Evolutionary conservation across 2,329 filamentous ascomycete genomes (phyloP), one percentile per base, ranked within the genome.

Genomic region (Claviceps pazoutovae): DNA sequence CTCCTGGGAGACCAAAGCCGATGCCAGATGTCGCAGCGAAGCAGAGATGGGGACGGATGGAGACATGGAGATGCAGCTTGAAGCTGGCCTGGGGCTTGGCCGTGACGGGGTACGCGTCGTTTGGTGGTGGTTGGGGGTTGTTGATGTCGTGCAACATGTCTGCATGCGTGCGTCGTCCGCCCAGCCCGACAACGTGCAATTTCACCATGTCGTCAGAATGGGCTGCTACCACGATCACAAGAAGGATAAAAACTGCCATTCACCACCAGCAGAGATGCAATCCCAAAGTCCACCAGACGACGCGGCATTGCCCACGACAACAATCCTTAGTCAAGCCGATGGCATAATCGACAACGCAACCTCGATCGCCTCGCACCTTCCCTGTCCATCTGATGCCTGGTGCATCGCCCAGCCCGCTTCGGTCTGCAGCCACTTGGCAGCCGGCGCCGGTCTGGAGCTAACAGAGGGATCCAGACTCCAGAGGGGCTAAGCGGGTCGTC

Each of bases 401-500:
- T 44, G 42, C 19, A 44, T 26, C 42, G 21, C 16, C 30, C 41
- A 21, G 41, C 48, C 34, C 34, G 30, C 26, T 45, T 30, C 42
- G 11, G 19, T 17, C 42, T 23, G 42, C 46, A 19, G 49, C 49
- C 26, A 46, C 42, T 44, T 46, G 48, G 43, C 41, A 43, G 5
- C 41, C 23, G 23, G 13, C 39, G 23, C 11, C 39, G 37, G 47
- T 23, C 37, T 47, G 48, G 43, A 43, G 47, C 47, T 49, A 44
- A 21, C 11, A 16, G 21, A 49, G 47, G 51, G 46, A 44, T 41
- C 34, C 23, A 17, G 47, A 46, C 38, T 41, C 34, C 17, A 17
- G 51, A 46, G 51, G 34, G 34, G 47, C 51, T 19, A 49, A 52
- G 51, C 42, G 51, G 48, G 48, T 47, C 43, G 47, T 46, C 48